Evolutionary conservation across 306 rosid genomes (phyloP).

Genomic region (Rosa persica): DNA sequence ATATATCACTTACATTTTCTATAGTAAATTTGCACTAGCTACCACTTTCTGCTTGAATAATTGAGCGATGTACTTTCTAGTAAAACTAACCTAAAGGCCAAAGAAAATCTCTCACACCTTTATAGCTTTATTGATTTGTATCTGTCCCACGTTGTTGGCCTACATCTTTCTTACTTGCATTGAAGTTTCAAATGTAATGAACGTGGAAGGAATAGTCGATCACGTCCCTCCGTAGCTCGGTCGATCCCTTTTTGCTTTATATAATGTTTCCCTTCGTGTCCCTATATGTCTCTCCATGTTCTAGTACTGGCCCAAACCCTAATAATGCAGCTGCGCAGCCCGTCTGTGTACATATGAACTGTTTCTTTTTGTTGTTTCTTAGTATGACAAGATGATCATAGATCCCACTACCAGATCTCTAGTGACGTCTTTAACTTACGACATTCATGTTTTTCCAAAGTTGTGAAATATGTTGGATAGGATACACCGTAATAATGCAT

Average conservation of each 20-base stretch:
- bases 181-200: slow-evolving; percentile 12
- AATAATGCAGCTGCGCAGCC: not conserved
- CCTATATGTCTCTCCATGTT: not conserved
- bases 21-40: not conserved
- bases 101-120: not conserved
- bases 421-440: not conserved
- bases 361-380: not conserved
- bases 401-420: not conserved
- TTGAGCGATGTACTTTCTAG: not conserved
- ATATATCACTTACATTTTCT: not conserved
- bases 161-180: not conserved
- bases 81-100: slow-evolving; percentile 6
- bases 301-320: not conserved
- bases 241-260: slow-evolving; percentile 31
- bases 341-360: not conserved
- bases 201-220: slow-evolving; percentile 26
- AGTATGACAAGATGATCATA: not conserved
- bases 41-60: not conserved
- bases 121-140: slow-evolving; percentile 28
- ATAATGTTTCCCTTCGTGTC: slow-evolving; percentile 14
- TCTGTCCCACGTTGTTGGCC: slow-evolving; percentile 11
- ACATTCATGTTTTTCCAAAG: not conserved
- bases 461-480: too few relatives aligned
- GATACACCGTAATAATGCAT: too few relatives aligned
- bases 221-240: not conserved